Conservation (phyloP, 2,329 filamentous ascomycete genomes). For the Fusarium annulatum region DNA sequence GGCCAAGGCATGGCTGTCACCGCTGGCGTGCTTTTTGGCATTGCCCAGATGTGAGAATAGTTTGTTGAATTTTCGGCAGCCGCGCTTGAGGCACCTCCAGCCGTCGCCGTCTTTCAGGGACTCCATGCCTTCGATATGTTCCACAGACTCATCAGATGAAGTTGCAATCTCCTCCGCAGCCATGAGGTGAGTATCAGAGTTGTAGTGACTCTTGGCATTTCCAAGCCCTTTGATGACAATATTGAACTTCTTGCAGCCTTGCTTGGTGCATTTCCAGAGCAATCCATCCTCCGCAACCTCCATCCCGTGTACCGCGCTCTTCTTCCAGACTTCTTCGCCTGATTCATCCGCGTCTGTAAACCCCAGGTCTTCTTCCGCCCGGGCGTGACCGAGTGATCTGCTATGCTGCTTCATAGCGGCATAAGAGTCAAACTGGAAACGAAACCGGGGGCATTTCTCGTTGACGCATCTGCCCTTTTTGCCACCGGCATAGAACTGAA, state of each 20-base stretch:
- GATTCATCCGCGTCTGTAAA: neutral
- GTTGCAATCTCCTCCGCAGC: neutral
- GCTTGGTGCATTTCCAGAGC: conserved; percentile 21
- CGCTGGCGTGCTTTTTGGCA: neutral
- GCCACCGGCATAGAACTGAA: neutral
- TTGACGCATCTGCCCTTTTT: conserved; percentile 18
- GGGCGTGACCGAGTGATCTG: conserved; percentile 4
- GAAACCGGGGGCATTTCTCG: conserved; percentile 6
- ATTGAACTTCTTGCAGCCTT: conserved; percentile 17
- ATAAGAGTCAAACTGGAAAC: neutral
- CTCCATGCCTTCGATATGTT: conserved; percentile 5
- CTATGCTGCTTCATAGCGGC: conserved; percentile 9
- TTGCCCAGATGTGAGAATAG: neutral
- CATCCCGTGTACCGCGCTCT: conserved; percentile 14
- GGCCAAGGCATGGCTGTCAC: neutral
- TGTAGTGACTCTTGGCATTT: conserved; percentile 9
- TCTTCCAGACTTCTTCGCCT: conserved; percentile 2
- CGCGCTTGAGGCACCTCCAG: conserved; percentile 5
- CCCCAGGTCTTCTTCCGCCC: neutral
- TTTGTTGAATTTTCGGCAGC: neutral
- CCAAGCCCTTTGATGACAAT: neutral
- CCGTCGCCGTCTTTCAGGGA: neutral
- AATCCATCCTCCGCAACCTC: neutral
- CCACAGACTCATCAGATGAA: conserved; percentile 6
- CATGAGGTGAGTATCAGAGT: conserved; percentile 1